phyloP scores from a whole-genome alignment of 2,329 filamentous ascomycete genomes.

The Tricladium varicosporioides region DNA sequence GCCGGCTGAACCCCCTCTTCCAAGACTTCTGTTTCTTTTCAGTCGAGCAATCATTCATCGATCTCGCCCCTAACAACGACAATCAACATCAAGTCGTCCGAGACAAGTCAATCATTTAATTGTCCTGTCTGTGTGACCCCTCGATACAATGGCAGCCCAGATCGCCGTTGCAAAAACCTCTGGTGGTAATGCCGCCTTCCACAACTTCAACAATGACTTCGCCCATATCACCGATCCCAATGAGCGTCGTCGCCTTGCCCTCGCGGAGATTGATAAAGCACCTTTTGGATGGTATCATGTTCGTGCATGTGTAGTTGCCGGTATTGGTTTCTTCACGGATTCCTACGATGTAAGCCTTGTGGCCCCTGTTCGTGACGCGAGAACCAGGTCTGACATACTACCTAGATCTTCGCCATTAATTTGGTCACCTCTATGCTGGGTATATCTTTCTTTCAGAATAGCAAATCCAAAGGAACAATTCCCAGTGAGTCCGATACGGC shows the following conservation, averaged over 20 bases:
- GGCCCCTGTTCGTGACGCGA: too few relatives aligned
- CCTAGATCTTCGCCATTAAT: slow-evolving; percentile 30
- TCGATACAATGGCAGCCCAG: too few relatives aligned
- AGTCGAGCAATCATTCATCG: background rate
- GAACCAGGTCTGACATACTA: too few relatives aligned
- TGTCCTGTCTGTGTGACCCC: too few relatives aligned
- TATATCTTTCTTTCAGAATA: slow-evolving; percentile 28
- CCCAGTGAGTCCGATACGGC: slow-evolving; percentile 70
- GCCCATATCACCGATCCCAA: slow-evolving; percentile 57
- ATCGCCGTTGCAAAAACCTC: slow-evolving; percentile 39
- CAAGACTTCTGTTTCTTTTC: background rate
- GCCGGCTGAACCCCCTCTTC: background rate
- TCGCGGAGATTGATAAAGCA: slow-evolving; percentile 79
- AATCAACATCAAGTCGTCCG: too few relatives aligned
- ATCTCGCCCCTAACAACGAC: too few relatives aligned
- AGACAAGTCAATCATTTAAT: too few relatives aligned
- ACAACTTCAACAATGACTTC: slow-evolving; percentile 77
- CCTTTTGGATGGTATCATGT: slow-evolving; percentile 84
- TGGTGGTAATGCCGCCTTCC: slow-evolving; percentile 69
- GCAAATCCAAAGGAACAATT: slow-evolving; percentile 48
- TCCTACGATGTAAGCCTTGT: slow-evolving; percentile 56
- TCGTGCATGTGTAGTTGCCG: slow-evolving; percentile 72
- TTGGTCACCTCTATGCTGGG: slow-evolving; percentile 33
- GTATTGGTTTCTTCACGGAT: slow-evolving; percentile 87
- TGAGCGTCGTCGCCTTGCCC: slow-evolving; percentile 74